Evolutionary conservation across 2,329 filamentous ascomycete genomes (phyloP), one percentile per base, ranked within the genome.

Genomic region (Thielaviopsis ethacetica): DNA sequence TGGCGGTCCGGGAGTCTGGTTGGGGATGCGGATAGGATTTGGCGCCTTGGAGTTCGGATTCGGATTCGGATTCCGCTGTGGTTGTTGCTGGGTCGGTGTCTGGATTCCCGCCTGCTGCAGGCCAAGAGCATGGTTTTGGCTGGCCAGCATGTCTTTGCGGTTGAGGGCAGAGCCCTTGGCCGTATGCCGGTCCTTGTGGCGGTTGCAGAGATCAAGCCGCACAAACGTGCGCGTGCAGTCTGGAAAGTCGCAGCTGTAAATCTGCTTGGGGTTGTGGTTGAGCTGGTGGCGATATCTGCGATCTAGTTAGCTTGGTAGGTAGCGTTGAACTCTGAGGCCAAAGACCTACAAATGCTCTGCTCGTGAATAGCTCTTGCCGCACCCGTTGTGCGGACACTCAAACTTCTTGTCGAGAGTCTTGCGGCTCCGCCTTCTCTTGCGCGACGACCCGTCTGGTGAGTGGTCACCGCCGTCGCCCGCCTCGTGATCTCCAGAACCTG

Each of bases 201-300:
- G 84, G 67, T 93, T 86, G 68, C 93, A 90, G 61, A 98, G 77
- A 70, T 98, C 93, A 64, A 94, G 88, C 63, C 93, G 84, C 60
- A 97, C 91, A 72, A 97, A 98, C 34, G 87, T 85, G 56, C 91
- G 85, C 62, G 84, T 82, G 71, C 93, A 98, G 67, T 91, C 89
- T 21, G 88, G 88, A 66, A 91, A 95, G 67, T 94, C 88, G 75
- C 93, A 97, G 67, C 83, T 82, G 69, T 95, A 97, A 59, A 95
- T 95, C 68, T 94, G 88, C 72, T 96, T 96, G 19, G 91, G 91
- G 60, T 88, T 86, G 72, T 97, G 93, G 69, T 98, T 98, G 65
- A 97, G 74, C 72, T 97, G 91, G 72, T 97, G 91, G 53, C 93
- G 83, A 73, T 96, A 83, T 53, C 81, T 84, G 21, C 49, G 9